Conservation (phyloP, 2,329 filamentous ascomycete genomes). For the Arthrobotrys sinensis region DNA sequence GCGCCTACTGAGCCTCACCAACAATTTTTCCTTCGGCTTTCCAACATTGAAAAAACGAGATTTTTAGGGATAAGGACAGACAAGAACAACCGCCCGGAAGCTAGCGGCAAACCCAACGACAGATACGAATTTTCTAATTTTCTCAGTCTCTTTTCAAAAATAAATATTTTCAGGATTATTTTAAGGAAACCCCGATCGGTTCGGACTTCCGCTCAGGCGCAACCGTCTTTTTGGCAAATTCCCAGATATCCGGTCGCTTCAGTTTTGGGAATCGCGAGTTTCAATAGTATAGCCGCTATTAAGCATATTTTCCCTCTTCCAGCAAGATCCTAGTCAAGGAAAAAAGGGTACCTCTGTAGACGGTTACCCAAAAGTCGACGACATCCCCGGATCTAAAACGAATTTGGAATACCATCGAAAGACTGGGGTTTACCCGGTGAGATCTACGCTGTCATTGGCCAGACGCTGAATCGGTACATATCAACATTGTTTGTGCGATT, state of each 20-base stretch:
- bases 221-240: slow-evolving; percentile 14
- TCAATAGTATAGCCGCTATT: slow-evolving; percentile 60
- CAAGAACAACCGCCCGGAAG: slow-evolving; percentile 42
- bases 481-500: slow-evolving; percentile 18
- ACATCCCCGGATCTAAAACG: slow-evolving; percentile 42
- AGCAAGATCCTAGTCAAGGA: slow-evolving; percentile 35
- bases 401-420: slow-evolving; percentile 54
- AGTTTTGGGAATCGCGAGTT: slow-evolving; percentile 60
- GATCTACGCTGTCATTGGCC: slow-evolving; percentile 44
- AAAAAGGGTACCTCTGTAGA: slow-evolving; percentile 42
- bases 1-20: slow-evolving; percentile 32
- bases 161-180: slow-evolving; percentile 24
- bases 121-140: slow-evolving; percentile 4
- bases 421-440: slow-evolving; percentile 51
- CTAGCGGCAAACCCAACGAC: slow-evolving; percentile 47
- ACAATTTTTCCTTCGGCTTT: slow-evolving; percentile 11
- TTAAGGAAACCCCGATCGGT: slow-evolving; percentile 36
- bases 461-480: slow-evolving; percentile 26
- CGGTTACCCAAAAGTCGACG: slow-evolving; percentile 46
- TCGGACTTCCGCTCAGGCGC: slow-evolving; percentile 33
- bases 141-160: background rate
- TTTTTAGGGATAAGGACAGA: slow-evolving; percentile 14
- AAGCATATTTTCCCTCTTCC: slow-evolving; percentile 47
- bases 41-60: slow-evolving; percentile 34
- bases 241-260: slow-evolving; percentile 51